Evolutionary conservation across 2,329 filamentous ascomycete species (phyloP).

Genomic region (Myriosclerotinia scirpicola): DNA sequence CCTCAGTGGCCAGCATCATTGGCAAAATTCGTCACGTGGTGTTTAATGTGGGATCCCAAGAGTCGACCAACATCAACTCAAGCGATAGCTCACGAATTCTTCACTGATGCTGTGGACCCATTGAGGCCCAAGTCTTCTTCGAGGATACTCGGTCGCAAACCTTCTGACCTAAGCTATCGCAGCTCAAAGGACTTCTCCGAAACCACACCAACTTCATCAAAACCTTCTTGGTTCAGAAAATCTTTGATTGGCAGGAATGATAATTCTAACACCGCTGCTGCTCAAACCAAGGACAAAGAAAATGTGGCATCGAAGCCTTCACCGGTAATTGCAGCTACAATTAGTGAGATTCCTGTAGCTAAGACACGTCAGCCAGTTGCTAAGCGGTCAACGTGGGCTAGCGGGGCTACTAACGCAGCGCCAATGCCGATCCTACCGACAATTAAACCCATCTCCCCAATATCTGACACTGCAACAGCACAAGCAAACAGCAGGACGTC

Average conservation of each 20-base stretch:
- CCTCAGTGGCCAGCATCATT: slow-evolving; percentile 90
- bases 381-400: slow-evolving; percentile 94
- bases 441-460: slow-evolving; percentile 89
- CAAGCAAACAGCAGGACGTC: slow-evolving; percentile 71
- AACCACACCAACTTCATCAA: slow-evolving; percentile 62
- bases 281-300: slow-evolving; percentile 49
- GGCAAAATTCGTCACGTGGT: slow-evolving; percentile 95
- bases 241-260: slow-evolving; percentile 83
- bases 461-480: slow-evolving; percentile 90
- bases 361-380: slow-evolving; percentile 54
- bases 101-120: slow-evolving; percentile 87
- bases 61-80: slow-evolving; percentile 86
- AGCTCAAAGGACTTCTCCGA: slow-evolving; percentile 62
- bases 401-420: slow-evolving; percentile 74
- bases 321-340: slow-evolving; percentile 46
- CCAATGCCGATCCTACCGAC: slow-evolving; percentile 96
- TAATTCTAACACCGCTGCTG: slow-evolving; percentile 59
- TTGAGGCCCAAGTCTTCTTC: slow-evolving; percentile 89
- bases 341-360: slow-evolving; percentile 44
- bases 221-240: slow-evolving; percentile 96
- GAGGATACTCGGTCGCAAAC: slow-evolving; percentile 81
- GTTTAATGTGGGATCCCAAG: slow-evolving; percentile 98
- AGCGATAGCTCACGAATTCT: slow-evolving; percentile 94
- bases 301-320: slow-evolving; percentile 47
- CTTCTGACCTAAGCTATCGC: slow-evolving; percentile 75